Evolutionary conservation across 768 basidiomycete species (phyloP).

Genomic region (Serendipita sp.): DNA sequence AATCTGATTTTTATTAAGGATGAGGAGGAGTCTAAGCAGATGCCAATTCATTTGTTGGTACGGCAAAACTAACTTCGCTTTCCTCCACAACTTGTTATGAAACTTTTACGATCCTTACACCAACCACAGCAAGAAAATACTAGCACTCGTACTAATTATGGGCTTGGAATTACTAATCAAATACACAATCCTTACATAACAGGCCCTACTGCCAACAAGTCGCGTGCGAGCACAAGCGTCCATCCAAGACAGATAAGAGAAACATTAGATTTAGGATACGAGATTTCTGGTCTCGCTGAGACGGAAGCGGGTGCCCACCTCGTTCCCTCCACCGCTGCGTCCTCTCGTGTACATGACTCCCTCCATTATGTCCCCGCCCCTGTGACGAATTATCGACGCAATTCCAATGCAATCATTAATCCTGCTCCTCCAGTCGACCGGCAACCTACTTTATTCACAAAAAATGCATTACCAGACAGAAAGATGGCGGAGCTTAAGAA

Average conservation of each 20-base stretch:
- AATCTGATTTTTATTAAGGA: too few species aligned
- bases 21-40: neutral
- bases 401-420: neutral
- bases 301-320: neutral
- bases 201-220: too few species aligned
- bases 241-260: too few species aligned
- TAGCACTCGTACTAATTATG: neutral
- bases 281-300: neutral
- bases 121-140: neutral
- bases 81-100: neutral
- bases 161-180: neutral
- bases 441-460: constrained; percentile 38
- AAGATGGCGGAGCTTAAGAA: constrained; percentile 42
- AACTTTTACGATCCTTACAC: neutral
- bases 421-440: constrained; percentile 19
- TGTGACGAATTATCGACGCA: neutral
- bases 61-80: neutral
- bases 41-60: neutral
- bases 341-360: neutral
- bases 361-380: neutral
- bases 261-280: too few species aligned
- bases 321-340: neutral
- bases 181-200: too few species aligned
- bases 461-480: constrained; percentile 31
- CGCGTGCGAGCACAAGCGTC: too few species aligned